Base-by-base conservation (phyloP, 352 stramenopile species). In the Globisporangium megalacanthum region DNA sequence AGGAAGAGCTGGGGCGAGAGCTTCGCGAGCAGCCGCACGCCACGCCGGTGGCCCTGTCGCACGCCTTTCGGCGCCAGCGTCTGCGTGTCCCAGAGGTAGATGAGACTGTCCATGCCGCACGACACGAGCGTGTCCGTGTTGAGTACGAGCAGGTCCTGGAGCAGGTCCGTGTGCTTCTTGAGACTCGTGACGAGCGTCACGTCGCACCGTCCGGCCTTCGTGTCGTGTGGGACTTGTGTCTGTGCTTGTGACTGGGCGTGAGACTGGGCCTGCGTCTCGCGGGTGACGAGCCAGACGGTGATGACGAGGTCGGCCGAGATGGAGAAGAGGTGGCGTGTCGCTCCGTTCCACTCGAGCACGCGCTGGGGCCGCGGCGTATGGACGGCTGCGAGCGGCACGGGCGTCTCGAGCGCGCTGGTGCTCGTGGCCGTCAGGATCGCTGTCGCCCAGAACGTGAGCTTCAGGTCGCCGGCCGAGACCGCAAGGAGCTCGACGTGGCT, bases 71-170 rank as follows among this genome's bases (percentile, higher is more conserved):
- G 75, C 25, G 75, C 62, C 0, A 92, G 57, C 4, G 72, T 75
- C 17, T 69, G 54, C 2, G 78, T 76, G 56, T 92, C 82, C 82
- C 82, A 92, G 33, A 90, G 44, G 51, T 79, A 75, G 53, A 92
- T 90, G 49, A 84, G 70, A 37, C 65, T 79, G 56, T 92, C 82
- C 82, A 92, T 92, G 19, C 78, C 77, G 36, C 82, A 92, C 2
- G 78, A 88, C 3, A 92, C 39, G 2, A 92, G 57, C 0, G 66
- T 87, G 44, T 90, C 82, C 8, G 66, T 33, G 54, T 92, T 92
- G 52, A 92, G 75, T 49, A 90, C 39, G 22, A 92, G 54, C 39
- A 92, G 54, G 49, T 90, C 79, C 58, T 92, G 82, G 1, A 90
- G 65, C 31, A 92, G 52, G 48, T 92, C 82, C 0, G 66, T 78